Evolutionary conservation across 257 asterid species (phyloP), one percentile per base, ranked within the genome.

Genomic region (Anisodus acutangulus): DNA sequence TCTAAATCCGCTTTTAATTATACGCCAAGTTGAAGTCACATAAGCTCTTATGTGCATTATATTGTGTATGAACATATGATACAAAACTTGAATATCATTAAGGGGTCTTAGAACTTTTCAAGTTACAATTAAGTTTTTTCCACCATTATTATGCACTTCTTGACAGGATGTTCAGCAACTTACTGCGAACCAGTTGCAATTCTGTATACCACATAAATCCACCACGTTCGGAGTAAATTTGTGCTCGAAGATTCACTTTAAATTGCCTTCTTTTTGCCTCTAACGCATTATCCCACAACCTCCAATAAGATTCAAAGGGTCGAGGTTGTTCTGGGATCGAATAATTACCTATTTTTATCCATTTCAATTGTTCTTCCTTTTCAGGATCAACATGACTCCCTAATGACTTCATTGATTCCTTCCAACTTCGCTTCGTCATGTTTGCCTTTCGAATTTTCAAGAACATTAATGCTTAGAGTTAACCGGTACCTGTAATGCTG

Each of bases 341-440:
- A 84, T 22, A 60, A 39, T 86, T 92, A 93, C 98, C 98, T 89
- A 84, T 88, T 88, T 93, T 91, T 85, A 84, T 83, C 90, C 92
- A 87, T 86, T 89, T 93, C 84, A 91, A 86, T 9, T 91, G 90
- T 31, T 93, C 97, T 76, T 95, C 98, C 16, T 87, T 91, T 37
- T 89, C 92, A 13, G 94, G 90, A 88, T 93, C 93, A 64, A 92
- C 83, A 88, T 93, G 96, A 79, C 85, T 86, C 84, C 83, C 37
- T 5, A 92, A 86, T 10, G 92, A 84, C 79, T 80, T 88, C 67
- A 88, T 83, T 2, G 95, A 87, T 84, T 88, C 89, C 85, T 81
- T 88, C 97, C 92, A 91, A 62, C 80, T 85, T 12, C 86, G 88
- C 86, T 91, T 92, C 55, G 83, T 58, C 89, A 86, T 88, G 69